A percentile compares a stretch with the other conserved stretches of the same genome.
phyloP scores from a whole-genome alignment of 768 basidiomycete genomes.

The Lyophyllum semitale region DNA sequence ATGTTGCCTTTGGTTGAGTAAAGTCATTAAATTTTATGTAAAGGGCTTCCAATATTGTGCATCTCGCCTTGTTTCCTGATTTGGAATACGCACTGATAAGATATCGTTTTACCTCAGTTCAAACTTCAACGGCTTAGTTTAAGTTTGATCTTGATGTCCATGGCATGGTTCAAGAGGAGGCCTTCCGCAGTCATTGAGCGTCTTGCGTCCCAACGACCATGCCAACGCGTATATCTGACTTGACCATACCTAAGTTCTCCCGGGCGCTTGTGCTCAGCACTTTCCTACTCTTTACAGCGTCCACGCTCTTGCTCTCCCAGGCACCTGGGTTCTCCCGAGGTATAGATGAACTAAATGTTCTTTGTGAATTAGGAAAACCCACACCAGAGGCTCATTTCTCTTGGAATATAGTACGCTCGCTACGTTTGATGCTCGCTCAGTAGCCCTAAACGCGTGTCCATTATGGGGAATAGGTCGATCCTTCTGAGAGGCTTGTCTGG shows the following conservation, averaged over 20 bases:
- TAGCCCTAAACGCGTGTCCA: not conserved
- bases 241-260: not conserved
- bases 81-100: too few species aligned
- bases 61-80: too few species aligned
- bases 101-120: too few species aligned
- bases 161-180: too few species aligned
- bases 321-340: not conserved
- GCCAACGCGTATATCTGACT: not conserved
- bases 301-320: not conserved
- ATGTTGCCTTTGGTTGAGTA: too few species aligned
- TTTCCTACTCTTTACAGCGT: not conserved
- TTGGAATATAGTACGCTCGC: constrained; percentile 1
- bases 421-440: not conserved
- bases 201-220: not conserved
- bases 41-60: too few species aligned
- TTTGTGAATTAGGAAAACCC: not conserved
- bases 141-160: too few species aligned
- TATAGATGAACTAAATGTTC: not conserved
- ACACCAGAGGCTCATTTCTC: not conserved
- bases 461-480: constrained; percentile 8
- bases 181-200: not conserved
- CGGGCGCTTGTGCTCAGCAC: not conserved
- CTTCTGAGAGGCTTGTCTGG: constrained; percentile 22
- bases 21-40: too few species aligned
- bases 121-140: too few species aligned